phyloP scores from a whole-genome alignment of 495 filamentous ascomycete genomes.

The Hypoxylon lienhwacheense region DNA sequence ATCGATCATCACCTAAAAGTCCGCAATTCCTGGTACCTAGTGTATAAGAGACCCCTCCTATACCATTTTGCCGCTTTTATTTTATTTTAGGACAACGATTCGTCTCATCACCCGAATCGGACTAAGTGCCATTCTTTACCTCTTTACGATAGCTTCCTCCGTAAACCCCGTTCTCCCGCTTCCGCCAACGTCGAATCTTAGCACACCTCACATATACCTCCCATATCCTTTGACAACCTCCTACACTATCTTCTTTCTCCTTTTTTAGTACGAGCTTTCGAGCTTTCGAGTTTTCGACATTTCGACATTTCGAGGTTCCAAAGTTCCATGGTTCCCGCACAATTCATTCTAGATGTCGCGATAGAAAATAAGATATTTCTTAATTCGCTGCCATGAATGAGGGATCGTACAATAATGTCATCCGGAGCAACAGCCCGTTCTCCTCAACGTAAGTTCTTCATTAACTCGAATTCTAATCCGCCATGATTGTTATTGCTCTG shows the following conservation, averaged over 20 bases:
- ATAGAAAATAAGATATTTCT: constrained; percentile 9
- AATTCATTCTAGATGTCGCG: constrained; percentile 20
- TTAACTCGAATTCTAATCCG: not conserved
- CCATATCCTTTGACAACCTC: not conserved
- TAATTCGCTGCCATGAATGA: constrained; percentile 34
- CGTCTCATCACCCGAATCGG: constrained; percentile 16
- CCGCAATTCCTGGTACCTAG: not conserved
- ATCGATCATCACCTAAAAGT: constrained; percentile 6
- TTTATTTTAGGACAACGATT: constrained; percentile 20
- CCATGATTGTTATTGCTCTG: not conserved
- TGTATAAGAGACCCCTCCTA: constrained; percentile 28
- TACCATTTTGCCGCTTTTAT: constrained; percentile 10
- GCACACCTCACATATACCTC: no score
- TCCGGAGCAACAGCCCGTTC: constrained; percentile 33
- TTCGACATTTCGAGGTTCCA: not conserved
- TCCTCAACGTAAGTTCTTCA: constrained; percentile 28
- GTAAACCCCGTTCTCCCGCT: not conserved
- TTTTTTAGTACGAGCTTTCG: no score
- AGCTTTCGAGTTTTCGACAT: not conserved
- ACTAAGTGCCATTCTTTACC: not conserved
- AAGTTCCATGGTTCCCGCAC: not conserved
- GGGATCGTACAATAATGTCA: constrained; percentile 37
- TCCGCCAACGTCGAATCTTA: no score
- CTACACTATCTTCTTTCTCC: no score
- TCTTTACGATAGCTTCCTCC: not conserved